Base-by-base conservation (phyloP, 306 rosid genomes). In the Malus fusca region DNA sequence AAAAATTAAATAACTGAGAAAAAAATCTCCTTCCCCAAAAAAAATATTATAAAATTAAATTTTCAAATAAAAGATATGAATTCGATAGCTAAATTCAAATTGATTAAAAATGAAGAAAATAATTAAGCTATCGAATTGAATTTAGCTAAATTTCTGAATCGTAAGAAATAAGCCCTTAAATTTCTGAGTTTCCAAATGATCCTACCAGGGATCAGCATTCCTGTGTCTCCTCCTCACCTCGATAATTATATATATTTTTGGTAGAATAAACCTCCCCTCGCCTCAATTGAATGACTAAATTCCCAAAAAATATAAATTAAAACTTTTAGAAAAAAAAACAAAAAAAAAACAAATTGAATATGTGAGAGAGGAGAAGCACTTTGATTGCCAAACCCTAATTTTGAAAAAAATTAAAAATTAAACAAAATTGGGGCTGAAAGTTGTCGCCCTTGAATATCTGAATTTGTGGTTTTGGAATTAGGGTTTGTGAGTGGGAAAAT, bases 401-500 rank as follows among this genome's bases (percentile, higher is more conserved):
- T 23, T 17, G 35, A 25, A 40, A 37, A 73, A 8, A 53, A 55
- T 6, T 33, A 0, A 10, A 23, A 55, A 51, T 4, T 3, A 2
- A 58, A 40, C 14, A 18, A 33, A 17, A 11, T 25, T 5, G 37
- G 22, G 12, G 19, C 22, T 69, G 25, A 26, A 15, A 44, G n/a
- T 43, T 30, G 66, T 43, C 13, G 42, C 64, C 30, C 12, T 56
- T 69, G 33, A 69, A 48, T 55, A 21, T 15, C 26, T 3, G 35
- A 31, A 35, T 19, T 21, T 33, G 48, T 33, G 66, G 51, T 4
- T 14, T 72, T 5, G 2, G 40, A 71, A 85, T 63, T 88, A 75
- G 88, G 92, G 85, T 77, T 84, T 76, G 69, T 79, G 63, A 75
- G 30, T 35, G 69, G 63, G 61, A 77, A 70, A 60, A 66, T 18